Conservation (phyloP, 176 grass and related monocot species). For the Raddia guianensis region DNA sequence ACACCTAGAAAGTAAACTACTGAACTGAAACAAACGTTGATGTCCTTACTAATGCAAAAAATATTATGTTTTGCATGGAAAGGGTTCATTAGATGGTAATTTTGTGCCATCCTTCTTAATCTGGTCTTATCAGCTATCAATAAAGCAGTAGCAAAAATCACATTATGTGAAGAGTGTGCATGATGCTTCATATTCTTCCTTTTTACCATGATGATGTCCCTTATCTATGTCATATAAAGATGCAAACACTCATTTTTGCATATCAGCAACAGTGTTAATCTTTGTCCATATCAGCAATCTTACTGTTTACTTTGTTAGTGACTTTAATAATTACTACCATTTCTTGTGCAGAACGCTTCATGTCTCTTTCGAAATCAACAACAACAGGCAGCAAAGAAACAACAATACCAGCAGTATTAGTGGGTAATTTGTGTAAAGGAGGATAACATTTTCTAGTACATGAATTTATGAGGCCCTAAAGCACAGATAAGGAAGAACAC, state of each 20-base stretch:
- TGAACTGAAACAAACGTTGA: not conserved
- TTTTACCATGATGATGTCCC: too few species aligned
- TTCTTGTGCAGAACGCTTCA: too few species aligned
- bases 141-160: too few species aligned
- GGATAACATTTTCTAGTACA: conserved; percentile 17
- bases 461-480: conserved; percentile 15
- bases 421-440: conserved; percentile 29
- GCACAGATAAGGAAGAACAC: conserved; percentile 28
- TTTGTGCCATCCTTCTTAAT: not conserved
- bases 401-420: conserved; percentile 17
- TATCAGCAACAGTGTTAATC: too few species aligned
- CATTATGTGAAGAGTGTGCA: too few species aligned
- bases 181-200: too few species aligned
- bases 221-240: too few species aligned
- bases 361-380: not conserved
- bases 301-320: too few species aligned
- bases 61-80: conserved; percentile 30
- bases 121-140: too few species aligned
- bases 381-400: conserved; percentile 23
- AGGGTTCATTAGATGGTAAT: conserved; percentile 23
- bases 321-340: too few species aligned
- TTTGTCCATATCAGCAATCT: too few species aligned
- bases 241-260: too few species aligned
- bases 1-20: conserved; percentile 16
- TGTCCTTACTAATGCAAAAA: conserved; percentile 1